These are phyloP conservation scores for Oryza rufipogon DNA, from an alignment of 176 grass and related monocot genomes.

Conservation along the genomic window DNA sequence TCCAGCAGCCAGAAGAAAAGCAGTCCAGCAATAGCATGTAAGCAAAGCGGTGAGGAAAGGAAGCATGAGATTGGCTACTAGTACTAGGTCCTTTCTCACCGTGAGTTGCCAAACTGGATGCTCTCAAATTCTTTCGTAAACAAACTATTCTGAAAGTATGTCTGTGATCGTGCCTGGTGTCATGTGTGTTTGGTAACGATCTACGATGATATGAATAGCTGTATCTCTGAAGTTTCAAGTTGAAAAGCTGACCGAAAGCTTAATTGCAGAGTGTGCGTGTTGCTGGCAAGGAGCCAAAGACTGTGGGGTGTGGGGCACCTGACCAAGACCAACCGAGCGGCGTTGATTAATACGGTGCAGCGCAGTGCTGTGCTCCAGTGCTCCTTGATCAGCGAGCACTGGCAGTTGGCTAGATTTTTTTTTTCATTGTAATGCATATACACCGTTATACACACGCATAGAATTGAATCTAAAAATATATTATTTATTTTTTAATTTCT, in stretches of 20 bases:
- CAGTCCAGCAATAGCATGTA: background rate
- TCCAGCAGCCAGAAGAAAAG: background rate
- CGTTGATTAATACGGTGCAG: constrained; percentile 9
- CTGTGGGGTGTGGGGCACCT: background rate
- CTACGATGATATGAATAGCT: background rate
- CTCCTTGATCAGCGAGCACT: background rate
- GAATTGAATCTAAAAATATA: too few relatives aligned
- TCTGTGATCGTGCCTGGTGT: constrained; percentile 10
- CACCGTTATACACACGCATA: too few relatives aligned
- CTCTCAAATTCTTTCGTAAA: background rate
- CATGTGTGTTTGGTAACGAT: constrained; percentile 1
- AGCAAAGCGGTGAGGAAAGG: background rate
- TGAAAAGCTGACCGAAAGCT: constrained; percentile 2
- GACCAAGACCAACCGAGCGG: constrained; percentile 3
- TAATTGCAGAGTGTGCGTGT: background rate
- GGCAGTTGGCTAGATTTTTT: background rate
- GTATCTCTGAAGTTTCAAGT: background rate
- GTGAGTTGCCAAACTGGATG: constrained; percentile 9
- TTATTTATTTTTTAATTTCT: too few relatives aligned
- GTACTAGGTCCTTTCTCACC: background rate
- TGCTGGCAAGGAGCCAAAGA: background rate
- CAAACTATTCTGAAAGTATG: background rate
- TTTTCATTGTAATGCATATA: too few relatives aligned
- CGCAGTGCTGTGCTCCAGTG: background rate
- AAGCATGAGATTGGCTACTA: background rate